Percentiles rank a stretch among this genome's conserved stretches.
Evolutionary conservation across 176 grass and related monocot genomes (phyloP).

Genomic region (Eremochloa ophiuroides): DNA sequence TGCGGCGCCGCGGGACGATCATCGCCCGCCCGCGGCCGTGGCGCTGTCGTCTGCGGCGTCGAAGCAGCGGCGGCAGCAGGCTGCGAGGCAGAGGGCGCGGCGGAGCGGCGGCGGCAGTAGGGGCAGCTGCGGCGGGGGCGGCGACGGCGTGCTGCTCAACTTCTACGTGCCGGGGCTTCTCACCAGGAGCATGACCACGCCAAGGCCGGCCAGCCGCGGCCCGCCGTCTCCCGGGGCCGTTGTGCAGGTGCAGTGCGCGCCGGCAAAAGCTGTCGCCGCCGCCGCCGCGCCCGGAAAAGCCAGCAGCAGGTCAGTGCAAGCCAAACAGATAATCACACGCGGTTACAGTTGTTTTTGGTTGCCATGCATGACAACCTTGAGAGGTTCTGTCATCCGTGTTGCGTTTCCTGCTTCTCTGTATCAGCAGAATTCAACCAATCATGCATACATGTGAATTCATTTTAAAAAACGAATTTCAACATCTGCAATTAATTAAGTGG

Average conservation of each 20-base stretch:
- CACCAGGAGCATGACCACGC: constrained; percentile 49
- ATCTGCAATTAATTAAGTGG: neutral
- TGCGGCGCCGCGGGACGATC: neutral
- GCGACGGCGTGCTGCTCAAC: constrained; percentile 69
- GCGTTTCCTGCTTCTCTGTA: neutral
- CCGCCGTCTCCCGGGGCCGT: neutral
- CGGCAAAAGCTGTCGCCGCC: neutral
- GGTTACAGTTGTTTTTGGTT: neutral
- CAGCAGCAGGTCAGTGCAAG: constrained; percentile 12
- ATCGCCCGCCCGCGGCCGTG: neutral
- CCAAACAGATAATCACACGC: neutral
- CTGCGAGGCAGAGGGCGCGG: neutral
- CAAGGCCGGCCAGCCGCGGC: constrained; percentile 11
- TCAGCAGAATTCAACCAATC: neutral
- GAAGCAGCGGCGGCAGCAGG: constrained; percentile 6
- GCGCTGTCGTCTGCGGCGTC: neutral
- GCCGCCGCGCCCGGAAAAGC: neutral
- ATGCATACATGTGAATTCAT: neutral
- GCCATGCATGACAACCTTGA: no score
- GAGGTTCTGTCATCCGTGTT: no score
- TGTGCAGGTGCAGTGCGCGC: neutral
- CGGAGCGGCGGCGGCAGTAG: constrained; percentile 31
- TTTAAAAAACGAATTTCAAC: neutral
- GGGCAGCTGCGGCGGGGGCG: constrained; percentile 26
- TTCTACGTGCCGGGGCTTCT: constrained; percentile 60